These are phyloP conservation scores for Cryptococcus sp. DNA, from an alignment of 1,284 basidiomycete species.

Conservation along the genomic window DNA sequence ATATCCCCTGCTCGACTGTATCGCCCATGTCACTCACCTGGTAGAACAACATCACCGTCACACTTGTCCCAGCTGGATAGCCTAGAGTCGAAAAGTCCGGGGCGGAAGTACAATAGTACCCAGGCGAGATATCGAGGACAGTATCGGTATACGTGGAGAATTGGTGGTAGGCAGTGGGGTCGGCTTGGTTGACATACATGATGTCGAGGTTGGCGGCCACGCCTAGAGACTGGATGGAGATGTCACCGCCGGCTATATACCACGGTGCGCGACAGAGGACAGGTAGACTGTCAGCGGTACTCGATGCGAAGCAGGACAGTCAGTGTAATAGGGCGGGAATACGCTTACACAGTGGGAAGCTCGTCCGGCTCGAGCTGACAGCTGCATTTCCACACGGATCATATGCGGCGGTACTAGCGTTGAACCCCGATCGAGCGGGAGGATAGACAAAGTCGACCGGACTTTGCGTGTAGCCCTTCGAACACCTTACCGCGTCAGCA, in stretches of 20 bases:
- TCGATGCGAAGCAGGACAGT: background rate
- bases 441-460: constrained; percentile 23
- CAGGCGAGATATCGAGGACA: constrained; percentile 16
- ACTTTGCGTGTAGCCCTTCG: constrained; percentile 10
- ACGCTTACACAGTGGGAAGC: constrained; percentile 27
- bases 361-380: constrained; percentile 10
- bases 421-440: constrained; percentile 23
- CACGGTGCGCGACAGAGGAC: background rate
- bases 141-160: constrained; percentile 26
- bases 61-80: constrained; percentile 24
- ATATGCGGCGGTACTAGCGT: constrained; percentile 17
- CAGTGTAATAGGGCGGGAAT: no score
- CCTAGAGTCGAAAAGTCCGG: constrained; percentile 32
- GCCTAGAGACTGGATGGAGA: constrained; percentile 16
- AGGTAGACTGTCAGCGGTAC: background rate
- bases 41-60: constrained; percentile 27
- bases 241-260: constrained; percentile 18
- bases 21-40: no score
- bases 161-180: constrained; percentile 22
- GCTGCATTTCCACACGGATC: constrained; percentile 28
- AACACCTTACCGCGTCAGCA: no score
- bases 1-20: no score
- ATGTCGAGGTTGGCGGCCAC: constrained; percentile 18
- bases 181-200: constrained; percentile 21
- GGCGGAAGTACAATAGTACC: constrained; percentile 28